phyloP scores from a whole-genome alignment of 331 rosid species.

The Acacia concinna region DNA sequence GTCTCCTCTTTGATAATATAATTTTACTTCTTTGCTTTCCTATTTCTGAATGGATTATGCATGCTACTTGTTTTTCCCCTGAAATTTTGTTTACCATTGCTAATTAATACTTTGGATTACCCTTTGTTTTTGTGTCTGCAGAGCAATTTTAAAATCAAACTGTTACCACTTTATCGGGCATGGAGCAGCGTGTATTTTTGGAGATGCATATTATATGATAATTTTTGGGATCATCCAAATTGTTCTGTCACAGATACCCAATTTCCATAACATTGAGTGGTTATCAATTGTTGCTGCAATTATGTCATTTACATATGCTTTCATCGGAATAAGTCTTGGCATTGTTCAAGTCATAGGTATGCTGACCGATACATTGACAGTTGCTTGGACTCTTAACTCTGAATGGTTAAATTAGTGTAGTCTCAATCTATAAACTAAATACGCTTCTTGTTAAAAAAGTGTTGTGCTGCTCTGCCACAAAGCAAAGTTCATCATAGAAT shows the following conservation, averaged over 20 bases:
- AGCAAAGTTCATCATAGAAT: background rate
- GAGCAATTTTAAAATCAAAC: conserved; percentile 51
- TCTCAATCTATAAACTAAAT: background rate
- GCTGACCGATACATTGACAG: background rate
- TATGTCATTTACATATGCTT: conserved; percentile 61
- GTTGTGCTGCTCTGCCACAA: background rate
- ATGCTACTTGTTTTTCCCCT: background rate
- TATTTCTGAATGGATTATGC: conserved; percentile 3
- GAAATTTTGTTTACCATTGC: conserved; percentile 19
- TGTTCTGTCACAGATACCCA: conserved; percentile 61
- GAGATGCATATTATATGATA: conserved; percentile 43
- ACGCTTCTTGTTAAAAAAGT: background rate
- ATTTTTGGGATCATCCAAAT: conserved; percentile 54
- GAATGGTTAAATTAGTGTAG: background rate
- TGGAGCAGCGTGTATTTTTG: conserved; percentile 36
- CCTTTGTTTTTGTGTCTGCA: conserved; percentile 30
- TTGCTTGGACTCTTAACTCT: conserved; percentile 3
- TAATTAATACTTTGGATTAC: background rate
- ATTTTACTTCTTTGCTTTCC: background rate
- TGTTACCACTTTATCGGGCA: conserved; percentile 40
- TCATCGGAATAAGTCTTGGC: conserved; percentile 61
- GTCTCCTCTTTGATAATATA: background rate
- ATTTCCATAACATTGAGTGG: conserved; percentile 65
- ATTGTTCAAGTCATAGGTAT: conserved; percentile 42
- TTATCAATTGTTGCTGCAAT: conserved; percentile 64